Percentiles rank a stretch among this genome's conserved stretches.
Evolutionary conservation across 257 asterid genomes (phyloP).

Genomic region (Ilex aquifolium): DNA sequence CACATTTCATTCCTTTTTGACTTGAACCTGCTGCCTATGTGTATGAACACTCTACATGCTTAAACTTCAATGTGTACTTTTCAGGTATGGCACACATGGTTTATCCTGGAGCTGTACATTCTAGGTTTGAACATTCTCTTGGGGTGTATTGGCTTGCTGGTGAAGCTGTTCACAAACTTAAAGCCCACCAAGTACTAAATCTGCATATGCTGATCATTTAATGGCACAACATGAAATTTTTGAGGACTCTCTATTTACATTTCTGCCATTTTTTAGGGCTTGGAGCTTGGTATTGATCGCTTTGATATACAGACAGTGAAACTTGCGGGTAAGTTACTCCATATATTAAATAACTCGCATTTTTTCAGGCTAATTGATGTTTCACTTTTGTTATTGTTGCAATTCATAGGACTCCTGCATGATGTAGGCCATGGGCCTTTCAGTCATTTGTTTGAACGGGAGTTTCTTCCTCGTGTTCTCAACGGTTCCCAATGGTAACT

Average conservation of each 20-base stretch:
- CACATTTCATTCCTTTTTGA: no score
- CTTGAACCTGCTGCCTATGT: no score
- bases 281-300: constrained; percentile 79
- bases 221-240: constrained; percentile 2
- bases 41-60: no score
- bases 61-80: constrained; percentile 9
- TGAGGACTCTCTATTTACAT: constrained; percentile 2
- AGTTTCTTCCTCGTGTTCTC: constrained; percentile 72
- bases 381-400: constrained; percentile 11
- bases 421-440: constrained; percentile 97
- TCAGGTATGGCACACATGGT: constrained; percentile 86
- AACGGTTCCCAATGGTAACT: constrained; percentile 64
- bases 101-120: constrained; percentile 92
- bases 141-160: constrained; percentile 97
- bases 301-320: constrained; percentile 76
- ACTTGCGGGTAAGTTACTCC: constrained; percentile 65
- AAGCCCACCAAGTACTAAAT: constrained; percentile 49
- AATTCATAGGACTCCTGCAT: constrained; percentile 72
- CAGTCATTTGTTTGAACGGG: constrained; percentile 90
- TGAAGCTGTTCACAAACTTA: constrained; percentile 70
- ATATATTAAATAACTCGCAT: constrained; percentile 2
- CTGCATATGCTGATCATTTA: constrained; percentile 14
- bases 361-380: constrained; percentile 12
- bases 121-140: constrained; percentile 80
- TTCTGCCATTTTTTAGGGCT: constrained; percentile 47